Conservation (phyloP, 2,329 filamentous ascomycete genomes). For the Sporothrix inflata region DNA sequence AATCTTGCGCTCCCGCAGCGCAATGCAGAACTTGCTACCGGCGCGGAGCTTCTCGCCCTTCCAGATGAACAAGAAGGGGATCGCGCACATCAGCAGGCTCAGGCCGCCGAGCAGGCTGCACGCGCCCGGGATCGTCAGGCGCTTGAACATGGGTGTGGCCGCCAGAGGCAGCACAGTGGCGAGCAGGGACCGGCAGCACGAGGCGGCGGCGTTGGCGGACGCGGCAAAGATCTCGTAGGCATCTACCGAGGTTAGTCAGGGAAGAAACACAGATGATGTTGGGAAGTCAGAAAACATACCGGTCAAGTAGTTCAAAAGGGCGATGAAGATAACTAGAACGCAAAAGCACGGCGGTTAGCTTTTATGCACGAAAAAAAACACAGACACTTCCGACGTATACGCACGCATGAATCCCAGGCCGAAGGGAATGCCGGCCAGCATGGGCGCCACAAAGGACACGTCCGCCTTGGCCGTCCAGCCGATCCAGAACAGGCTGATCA, state of each 20-base stretch:
- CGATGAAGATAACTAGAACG: constrained; percentile 57
- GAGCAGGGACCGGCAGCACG: constrained; percentile 53
- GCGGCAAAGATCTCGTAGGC: constrained; percentile 69
- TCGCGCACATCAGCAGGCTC: constrained; percentile 53
- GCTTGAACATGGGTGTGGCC: constrained; percentile 53
- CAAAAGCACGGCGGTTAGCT: not conserved
- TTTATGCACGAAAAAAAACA: not conserved
- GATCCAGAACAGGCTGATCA: constrained; percentile 62
- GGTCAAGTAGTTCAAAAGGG: constrained; percentile 48
- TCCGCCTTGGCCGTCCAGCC: constrained; percentile 58
- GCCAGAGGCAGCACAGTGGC: constrained; percentile 62
- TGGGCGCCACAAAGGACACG: constrained; percentile 58
- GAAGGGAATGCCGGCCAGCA: constrained; percentile 64
- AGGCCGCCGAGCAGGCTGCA: constrained; percentile 57
- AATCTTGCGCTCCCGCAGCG: constrained; percentile 56
- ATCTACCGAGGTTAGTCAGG: constrained; percentile 42
- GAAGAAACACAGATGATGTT: not conserved
- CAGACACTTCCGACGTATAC: not conserved
- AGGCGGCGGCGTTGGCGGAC: constrained; percentile 57
- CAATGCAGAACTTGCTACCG: constrained; percentile 64
- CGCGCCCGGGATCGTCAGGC: constrained; percentile 53
- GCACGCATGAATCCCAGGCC: constrained; percentile 61
- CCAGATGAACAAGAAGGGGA: constrained; percentile 59
- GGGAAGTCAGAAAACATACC: not conserved
- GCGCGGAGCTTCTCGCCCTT: constrained; percentile 59